phyloP scores from a whole-genome alignment of 2,329 filamentous ascomycete species.

The Macrophomina pseudophaseolina region DNA sequence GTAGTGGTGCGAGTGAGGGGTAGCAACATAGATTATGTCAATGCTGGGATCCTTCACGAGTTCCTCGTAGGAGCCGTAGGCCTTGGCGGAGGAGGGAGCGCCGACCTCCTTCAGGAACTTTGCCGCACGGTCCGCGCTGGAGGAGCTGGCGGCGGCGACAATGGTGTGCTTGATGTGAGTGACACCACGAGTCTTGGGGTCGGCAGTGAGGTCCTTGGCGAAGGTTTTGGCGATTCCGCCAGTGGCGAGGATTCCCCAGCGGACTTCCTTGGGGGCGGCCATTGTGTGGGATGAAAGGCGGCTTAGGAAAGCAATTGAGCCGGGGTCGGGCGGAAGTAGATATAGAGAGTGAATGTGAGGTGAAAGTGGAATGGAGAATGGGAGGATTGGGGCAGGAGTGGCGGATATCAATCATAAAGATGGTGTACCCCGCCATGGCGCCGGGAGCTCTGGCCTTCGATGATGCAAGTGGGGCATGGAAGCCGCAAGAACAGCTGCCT shows the following conservation, averaged over 20 bases:
- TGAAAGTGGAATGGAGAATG: not conserved
- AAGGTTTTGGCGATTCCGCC: slow-evolving; percentile 59
- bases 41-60: slow-evolving; percentile 78
- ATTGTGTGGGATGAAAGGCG: slow-evolving; percentile 5
- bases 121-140: slow-evolving; percentile 69
- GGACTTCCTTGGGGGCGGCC: slow-evolving; percentile 41
- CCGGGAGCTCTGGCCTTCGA: not conserved
- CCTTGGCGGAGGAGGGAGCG: slow-evolving; percentile 69
- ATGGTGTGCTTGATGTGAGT: slow-evolving; percentile 77
- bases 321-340: not conserved
- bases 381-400: slow-evolving; percentile 1
- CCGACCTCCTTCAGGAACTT: slow-evolving; percentile 74
- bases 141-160: slow-evolving; percentile 79
- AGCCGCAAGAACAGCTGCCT: not conserved
- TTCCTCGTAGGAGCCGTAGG: slow-evolving; percentile 82
- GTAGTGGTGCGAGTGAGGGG: slow-evolving; percentile 91
- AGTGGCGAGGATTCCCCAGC: slow-evolving; percentile 56
- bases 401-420: not conserved
- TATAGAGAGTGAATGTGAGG: not conserved
- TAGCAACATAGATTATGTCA: slow-evolving; percentile 87
- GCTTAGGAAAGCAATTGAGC: not conserved
- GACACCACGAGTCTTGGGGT: slow-evolving; percentile 72
- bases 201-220: slow-evolving; percentile 76
- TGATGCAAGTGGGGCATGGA: slow-evolving; percentile 24
- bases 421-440: slow-evolving; percentile 11